Conservation (phyloP, 768 basidiomycete species). For the Auricularia cornea region DNA sequence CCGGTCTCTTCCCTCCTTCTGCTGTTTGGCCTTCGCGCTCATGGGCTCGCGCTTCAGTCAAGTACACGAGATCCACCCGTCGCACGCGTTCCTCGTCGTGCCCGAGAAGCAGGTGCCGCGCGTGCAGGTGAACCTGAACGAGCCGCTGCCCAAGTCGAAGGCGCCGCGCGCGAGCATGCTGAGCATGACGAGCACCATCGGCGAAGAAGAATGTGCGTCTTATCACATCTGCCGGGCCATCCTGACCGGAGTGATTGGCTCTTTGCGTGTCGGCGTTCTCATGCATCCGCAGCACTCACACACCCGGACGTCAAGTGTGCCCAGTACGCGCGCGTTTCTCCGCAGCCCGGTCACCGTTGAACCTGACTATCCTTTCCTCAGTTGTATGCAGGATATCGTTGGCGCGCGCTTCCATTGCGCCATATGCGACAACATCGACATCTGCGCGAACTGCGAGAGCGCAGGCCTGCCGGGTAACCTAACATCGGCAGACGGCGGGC, state of each 20-base stretch:
- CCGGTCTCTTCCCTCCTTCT: conserved; percentile 8
- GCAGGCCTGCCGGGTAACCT: conserved; percentile 79
- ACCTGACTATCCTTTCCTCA: conserved; percentile 20
- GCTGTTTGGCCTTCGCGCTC: neutral
- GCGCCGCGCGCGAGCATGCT: neutral
- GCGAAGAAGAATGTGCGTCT: conserved; percentile 10
- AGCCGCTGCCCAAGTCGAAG: conserved; percentile 23
- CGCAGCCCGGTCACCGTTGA: neutral
- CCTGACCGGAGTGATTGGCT: neutral
- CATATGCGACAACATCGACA: conserved; percentile 76
- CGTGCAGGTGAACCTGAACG: conserved; percentile 27
- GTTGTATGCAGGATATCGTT: conserved; percentile 83
- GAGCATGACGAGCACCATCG: conserved; percentile 1
- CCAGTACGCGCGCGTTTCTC: conserved; percentile 48
- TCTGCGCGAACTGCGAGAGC: conserved; percentile 81
- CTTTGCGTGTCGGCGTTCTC: neutral
- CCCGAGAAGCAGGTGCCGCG: conserved; percentile 46
- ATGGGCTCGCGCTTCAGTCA: conserved; percentile 39
- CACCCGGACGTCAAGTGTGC: conserved; percentile 80
- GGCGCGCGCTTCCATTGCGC: conserved; percentile 92
- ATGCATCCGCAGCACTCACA: conserved; percentile 47
- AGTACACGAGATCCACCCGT: conserved; percentile 87
- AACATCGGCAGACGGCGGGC: conserved; percentile 67
- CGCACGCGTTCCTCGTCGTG: conserved; percentile 75
- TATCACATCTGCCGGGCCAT: neutral